Evolutionary conservation across 495 filamentous ascomycete species (phyloP).

Genomic region (Elaphomyces granulatus): DNA sequence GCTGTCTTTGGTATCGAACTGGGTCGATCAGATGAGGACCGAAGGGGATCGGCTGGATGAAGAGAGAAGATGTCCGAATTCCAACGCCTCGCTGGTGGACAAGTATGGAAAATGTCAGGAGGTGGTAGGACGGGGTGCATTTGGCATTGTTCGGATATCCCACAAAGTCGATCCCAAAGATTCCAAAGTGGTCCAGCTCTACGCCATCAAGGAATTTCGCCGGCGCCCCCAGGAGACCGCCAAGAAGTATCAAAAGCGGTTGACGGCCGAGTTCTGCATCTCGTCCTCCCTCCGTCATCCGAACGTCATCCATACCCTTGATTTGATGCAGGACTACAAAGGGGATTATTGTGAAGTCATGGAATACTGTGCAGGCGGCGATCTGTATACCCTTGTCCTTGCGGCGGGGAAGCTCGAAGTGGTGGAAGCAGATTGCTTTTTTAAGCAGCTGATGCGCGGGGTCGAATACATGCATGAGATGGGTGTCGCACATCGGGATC

Average conservation of each 20-base stretch:
- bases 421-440: slow-evolving; percentile 90
- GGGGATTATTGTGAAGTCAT: slow-evolving; percentile 99
- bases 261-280: slow-evolving; percentile 99
- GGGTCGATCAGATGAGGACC: slow-evolving; percentile 85
- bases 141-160: slow-evolving; percentile 95
- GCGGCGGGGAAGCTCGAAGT: slow-evolving; percentile 89
- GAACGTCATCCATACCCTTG: slow-evolving; percentile 96
- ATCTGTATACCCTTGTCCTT: slow-evolving; percentile 89
- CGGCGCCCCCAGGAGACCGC: slow-evolving; percentile 82
- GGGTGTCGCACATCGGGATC: slow-evolving; percentile 93
- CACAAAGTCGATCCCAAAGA: slow-evolving; percentile 82
- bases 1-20: slow-evolving; percentile 82
- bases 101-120: slow-evolving; percentile 99
- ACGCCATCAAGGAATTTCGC: slow-evolving; percentile 96
- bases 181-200: slow-evolving; percentile 73
- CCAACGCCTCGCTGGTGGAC: slow-evolving; percentile 73
- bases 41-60: slow-evolving; percentile 65
- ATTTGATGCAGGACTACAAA: slow-evolving; percentile 88
- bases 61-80: slow-evolving; percentile 65
- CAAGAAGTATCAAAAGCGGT: slow-evolving; percentile 94
- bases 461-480: slow-evolving; percentile 99
- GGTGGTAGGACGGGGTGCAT: slow-evolving; percentile 92
- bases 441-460: slow-evolving; percentile 98
- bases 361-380: slow-evolving; percentile 96
- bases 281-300: slow-evolving; percentile 92